Evolutionary conservation across 2,329 filamentous ascomycete species (phyloP), one percentile per base, ranked within the genome.

Genomic region (Colletotrichum eremochloae): DNA sequence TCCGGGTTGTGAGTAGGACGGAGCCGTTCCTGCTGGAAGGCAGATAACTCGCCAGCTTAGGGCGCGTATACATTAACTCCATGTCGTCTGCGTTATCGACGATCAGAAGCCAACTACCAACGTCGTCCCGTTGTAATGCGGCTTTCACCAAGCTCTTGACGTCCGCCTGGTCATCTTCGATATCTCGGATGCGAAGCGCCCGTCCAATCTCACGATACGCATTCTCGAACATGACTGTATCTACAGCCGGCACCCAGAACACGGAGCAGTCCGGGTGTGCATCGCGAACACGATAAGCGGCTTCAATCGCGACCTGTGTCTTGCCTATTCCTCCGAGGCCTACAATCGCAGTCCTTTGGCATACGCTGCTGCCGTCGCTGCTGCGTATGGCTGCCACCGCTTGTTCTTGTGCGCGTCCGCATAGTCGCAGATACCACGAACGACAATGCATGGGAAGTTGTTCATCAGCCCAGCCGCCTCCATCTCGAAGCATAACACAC

Each of bases 11-110:
- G 20, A 78, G 55, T 0, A 79, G 24, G 7, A 79, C 72, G 0
- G 68, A 74, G 3, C 76, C 75, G 1, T 71, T 65, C 3, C 31
- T 46, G 48, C 60, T 75, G 0, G 57, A 56, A 0, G 81, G 82
- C 6, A 85, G 73, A 73, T 78, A 78, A 3, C 79, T 63, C 0
- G 42, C 52, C 2, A 82, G 72, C 5, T 64, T 14, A 5, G 72
- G 44, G 11, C 68, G 12, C 24, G 74, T 74, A 53, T 79, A 77
- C 0, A 82, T 66, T 1, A 84, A 67, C 1, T 79, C 68, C 3
- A 61, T 62, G 67, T 86, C 82, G 67, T 86, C 83, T 12, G 81
- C 82, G 62, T 85, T 86, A 66, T 87, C 84, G 20, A 86, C 61
- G 46, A 87, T 76, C 50, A 86, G 68, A 1, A 86, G 76, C 84